Base-by-base conservation (phyloP, 345 rosid genomes). In the Lepidium sativum region DNA sequence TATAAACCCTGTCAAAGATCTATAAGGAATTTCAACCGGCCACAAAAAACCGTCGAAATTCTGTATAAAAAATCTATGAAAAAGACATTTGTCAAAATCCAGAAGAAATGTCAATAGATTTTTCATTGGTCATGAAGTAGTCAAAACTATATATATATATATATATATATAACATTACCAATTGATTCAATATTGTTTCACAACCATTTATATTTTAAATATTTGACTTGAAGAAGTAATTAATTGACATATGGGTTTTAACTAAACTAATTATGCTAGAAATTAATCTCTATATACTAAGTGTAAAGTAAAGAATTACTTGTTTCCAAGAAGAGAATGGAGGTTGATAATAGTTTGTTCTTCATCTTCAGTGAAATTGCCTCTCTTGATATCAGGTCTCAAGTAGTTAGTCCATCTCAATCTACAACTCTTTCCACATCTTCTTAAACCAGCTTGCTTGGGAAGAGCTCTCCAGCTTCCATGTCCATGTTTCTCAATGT, bases 391-490 rank as follows among this genome's bases (percentile, higher is more conserved):
- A 55, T 88, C 92, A 9, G 96, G 92, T 63, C 96, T 75, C 41
- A 88, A 80, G 73, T 88, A 88, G 72, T 88, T 88, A 42, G 83
- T 88, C 96, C 96, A 86, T 53, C 96, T 54, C 17, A 86, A 74
- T 68, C 96, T 79, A 61, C 96, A 88, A 73, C 96, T 88, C 71
- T 88, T 88, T 4, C 96, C 96, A 20, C 96, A 88, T 54, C 96
- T 71, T 65, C 86, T 86, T 47, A 86, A 60, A 16, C 96, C 92
- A 8, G 92, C 89, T 49, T 79, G 84, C 70, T 66, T 79, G 0
- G 95, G 92, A 55, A 85, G 87, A 37, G 87, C 85, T 75, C 86
- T 80, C 95, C 95, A 88, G 43, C 89, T 88, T 78, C 87, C 89
- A 79, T 82, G 87, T 23, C 89, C 95, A 13, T 85, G 72, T 20